Evolutionary conservation across 257 asterid species (phyloP).

Genomic region (Solanum infundibuliforme): DNA sequence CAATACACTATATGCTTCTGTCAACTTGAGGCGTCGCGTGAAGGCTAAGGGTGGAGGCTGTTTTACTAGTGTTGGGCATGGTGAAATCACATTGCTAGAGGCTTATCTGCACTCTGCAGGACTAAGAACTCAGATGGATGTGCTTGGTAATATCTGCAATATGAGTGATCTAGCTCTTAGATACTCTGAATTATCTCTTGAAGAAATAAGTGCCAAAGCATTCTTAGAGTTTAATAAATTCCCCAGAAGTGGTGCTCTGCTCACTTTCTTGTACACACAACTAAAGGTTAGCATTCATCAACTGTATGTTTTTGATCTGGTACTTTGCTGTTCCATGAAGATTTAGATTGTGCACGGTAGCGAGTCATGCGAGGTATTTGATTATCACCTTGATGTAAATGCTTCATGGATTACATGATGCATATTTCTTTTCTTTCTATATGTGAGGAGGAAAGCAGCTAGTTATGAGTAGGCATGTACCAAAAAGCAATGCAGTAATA

Average conservation of each 20-base stretch:
- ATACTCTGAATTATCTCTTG: conserved; percentile 49
- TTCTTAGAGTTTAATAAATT: conserved; percentile 41
- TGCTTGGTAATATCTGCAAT: conserved; percentile 82
- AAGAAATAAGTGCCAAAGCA: conserved; percentile 42
- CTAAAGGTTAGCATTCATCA: conserved; percentile 53
- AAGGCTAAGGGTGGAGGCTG: conserved; percentile 53
- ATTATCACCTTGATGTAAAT: not conserved
- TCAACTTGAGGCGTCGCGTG: conserved; percentile 49
- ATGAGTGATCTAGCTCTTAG: conserved; percentile 42
- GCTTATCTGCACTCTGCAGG: conserved; percentile 71
- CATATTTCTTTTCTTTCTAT: not conserved
- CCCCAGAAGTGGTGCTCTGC: conserved; percentile 77
- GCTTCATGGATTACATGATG: not conserved
- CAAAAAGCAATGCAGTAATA: not conserved
- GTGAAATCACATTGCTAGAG: conserved; percentile 73
- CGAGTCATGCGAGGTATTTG: not conserved
- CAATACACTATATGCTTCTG: conserved; percentile 70
- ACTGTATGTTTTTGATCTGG: not conserved
- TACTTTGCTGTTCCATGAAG: not conserved
- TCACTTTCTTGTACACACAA: conserved; percentile 68
- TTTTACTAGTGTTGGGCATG: conserved; percentile 65
- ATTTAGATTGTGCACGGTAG: not conserved
- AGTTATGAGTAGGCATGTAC: not conserved
- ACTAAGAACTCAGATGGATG: conserved; percentile 74
- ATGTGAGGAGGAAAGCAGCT: not conserved